A percentile compares a stretch with the other conserved stretches of the same genome.
Conservation (phyloP, 2,329 filamentous ascomycete genomes). For the Fusarium austroafricanum region DNA sequence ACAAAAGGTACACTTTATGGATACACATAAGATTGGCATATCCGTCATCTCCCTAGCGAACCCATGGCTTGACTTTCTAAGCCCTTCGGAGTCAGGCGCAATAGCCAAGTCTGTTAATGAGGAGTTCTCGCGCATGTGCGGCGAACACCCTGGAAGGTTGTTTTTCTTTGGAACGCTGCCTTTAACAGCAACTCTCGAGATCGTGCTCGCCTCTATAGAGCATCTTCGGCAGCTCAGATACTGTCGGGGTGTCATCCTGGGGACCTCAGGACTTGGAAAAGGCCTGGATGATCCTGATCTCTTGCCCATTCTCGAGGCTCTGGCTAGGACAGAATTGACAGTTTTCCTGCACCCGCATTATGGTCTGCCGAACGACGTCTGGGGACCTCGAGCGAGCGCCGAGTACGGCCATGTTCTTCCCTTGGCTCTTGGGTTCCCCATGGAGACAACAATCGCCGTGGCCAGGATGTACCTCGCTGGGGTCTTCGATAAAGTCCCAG, state of each 20-base stretch:
- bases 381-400: slow-evolving; percentile 73
- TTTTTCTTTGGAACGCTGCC: slow-evolving; percentile 89
- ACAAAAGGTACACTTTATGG: slow-evolving; percentile 89
- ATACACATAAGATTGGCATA: slow-evolving; percentile 81
- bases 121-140: slow-evolving; percentile 80
- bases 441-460: slow-evolving; percentile 93
- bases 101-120: slow-evolving; percentile 78
- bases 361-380: slow-evolving; percentile 83
- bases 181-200: slow-evolving; percentile 72
- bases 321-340: slow-evolving; percentile 73
- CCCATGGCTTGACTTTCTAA: slow-evolving; percentile 91
- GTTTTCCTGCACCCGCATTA: slow-evolving; percentile 95
- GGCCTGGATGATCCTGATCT: slow-evolving; percentile 83
- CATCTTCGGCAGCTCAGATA: slow-evolving; percentile 71
- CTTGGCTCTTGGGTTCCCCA: slow-evolving; percentile 85
- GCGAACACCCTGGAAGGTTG: slow-evolving; percentile 71
- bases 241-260: slow-evolving; percentile 88
- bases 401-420: slow-evolving; percentile 91
- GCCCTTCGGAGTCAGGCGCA: slow-evolving; percentile 67
- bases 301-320: slow-evolving; percentile 76
- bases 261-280: slow-evolving; percentile 81
- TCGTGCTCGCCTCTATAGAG: slow-evolving; percentile 73
- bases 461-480: slow-evolving; percentile 88
- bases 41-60: slow-evolving; percentile 92
- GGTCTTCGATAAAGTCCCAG: slow-evolving; percentile 80